Evolutionary conservation across 805 yeast genomes (phyloP), one percentile per base, ranked within the genome.

Genomic region (Ogataea trehalophila): DNA sequence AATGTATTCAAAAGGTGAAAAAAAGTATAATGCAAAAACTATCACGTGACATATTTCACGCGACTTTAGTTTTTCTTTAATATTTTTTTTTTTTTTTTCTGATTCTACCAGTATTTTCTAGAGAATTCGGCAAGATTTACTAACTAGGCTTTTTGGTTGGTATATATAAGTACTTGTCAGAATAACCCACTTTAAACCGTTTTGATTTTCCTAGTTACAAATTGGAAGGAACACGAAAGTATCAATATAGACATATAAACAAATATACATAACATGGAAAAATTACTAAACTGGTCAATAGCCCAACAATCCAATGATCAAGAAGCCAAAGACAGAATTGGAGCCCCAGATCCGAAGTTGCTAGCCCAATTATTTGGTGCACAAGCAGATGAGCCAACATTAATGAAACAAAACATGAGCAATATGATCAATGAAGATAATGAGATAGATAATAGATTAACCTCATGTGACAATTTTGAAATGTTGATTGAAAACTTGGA

Each of bases 401-500:
- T 87, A 52, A 94, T 94, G 99, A 81, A 75, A 54, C 85, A 87
- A 55, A 80, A 88, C 33, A 78, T 91, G 62, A 59, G 64, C 6
- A 81, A 85, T 9, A 79, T 86, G 5, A 60, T 68, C 2, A 73
- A 79, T 57, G 77, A 79, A 6, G 85, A 81, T 42, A 80, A 81
- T 3, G 76, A 76, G 7, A 56, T 77, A 20, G 92, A 85, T 37
- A 75, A 75, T 56, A 85, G 85, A 57, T 72, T 83, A 44, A 77
- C 79, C 8, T 96, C 97, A 0, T 77, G 90, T 50, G 97, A 92
- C 54, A 88, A 89, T 63, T 85, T 92, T 59, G 97, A 92, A 64
- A 89, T 91, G 92, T 72, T 92, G 44, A 84, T 94, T 42, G 98
- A 92, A 62, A 90, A 90, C 59, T 67, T 92, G 50, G 98, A 94